Evolutionary conservation across 106 monocot species (phyloP).

Genomic region (Ottelia alismoides): DNA sequence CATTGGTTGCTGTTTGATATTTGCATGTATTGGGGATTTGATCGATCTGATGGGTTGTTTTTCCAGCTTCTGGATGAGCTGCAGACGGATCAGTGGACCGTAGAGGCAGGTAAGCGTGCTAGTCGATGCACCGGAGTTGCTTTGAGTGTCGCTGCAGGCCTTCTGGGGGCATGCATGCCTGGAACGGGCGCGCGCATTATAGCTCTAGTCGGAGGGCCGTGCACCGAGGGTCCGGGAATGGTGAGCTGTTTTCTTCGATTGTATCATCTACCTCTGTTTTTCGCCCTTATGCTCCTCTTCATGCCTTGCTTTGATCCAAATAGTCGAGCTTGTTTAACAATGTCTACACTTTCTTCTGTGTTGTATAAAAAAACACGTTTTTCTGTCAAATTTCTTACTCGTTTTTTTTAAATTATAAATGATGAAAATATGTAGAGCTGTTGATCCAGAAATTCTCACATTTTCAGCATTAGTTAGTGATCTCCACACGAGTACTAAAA

Average conservation of each 20-base stretch:
- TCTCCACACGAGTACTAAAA: too few species aligned
- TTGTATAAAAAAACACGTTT: too few species aligned
- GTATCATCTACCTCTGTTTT: not conserved
- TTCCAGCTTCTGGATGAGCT: slow-evolving; percentile 87
- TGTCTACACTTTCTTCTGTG: too few species aligned
- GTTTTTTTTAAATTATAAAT: too few species aligned
- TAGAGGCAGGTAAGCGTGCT: slow-evolving; percentile 66
- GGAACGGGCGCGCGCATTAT: slow-evolving; percentile 94
- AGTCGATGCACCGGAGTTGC: slow-evolving; percentile 87
- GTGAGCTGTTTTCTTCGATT: slow-evolving; percentile 17
- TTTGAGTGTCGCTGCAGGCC: slow-evolving; percentile 80
- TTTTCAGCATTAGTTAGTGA: too few species aligned
- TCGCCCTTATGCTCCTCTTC: too few species aligned
- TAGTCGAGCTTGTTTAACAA: too few species aligned
- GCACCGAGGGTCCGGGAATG: slow-evolving; percentile 97
- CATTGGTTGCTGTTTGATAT: too few species aligned
- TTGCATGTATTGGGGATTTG: not conserved
- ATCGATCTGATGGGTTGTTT: not conserved
- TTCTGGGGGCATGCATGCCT: slow-evolving; percentile 83
- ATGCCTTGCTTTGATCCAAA: too few species aligned
- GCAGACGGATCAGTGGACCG: slow-evolving; percentile 94
- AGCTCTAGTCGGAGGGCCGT: slow-evolving; percentile 90
- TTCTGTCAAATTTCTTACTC: too few species aligned
- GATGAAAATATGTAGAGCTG: too few species aligned
- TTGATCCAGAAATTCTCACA: too few species aligned